These are phyloP conservation scores for Globisporangium nagaii DNA, from an alignment of 352 stramenopile genomes.

Conservation along the genomic window DNA sequence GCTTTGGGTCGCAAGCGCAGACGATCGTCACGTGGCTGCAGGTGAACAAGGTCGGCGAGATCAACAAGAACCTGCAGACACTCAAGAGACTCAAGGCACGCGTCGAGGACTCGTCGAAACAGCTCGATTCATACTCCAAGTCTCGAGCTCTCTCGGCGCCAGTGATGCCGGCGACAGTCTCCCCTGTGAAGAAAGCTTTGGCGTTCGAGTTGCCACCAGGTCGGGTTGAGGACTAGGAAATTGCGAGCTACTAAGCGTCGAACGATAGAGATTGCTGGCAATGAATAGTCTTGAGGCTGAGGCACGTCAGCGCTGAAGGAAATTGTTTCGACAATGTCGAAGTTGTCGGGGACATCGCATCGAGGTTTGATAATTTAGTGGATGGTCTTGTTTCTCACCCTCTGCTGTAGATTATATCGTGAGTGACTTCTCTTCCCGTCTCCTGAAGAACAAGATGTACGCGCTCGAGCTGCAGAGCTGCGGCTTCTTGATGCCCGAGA, in stretches of 20 bases:
- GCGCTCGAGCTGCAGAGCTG: slow-evolving; percentile 54
- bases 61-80: slow-evolving; percentile 1
- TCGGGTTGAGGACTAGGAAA: background rate
- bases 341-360: too few species aligned
- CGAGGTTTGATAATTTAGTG: background rate
- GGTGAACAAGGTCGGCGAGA: slow-evolving; percentile 13
- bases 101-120: background rate
- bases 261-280: too few species aligned
- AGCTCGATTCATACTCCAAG: background rate
- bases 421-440: slow-evolving; percentile 49
- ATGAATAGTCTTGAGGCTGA: too few species aligned
- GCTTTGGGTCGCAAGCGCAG: slow-evolving; percentile 16
- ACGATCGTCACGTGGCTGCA: slow-evolving; percentile 14
- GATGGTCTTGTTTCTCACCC: background rate
- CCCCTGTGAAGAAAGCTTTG: background rate
- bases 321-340: too few species aligned
- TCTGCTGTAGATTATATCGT: slow-evolving; percentile 52
- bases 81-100: background rate
- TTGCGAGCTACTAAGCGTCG: too few species aligned
- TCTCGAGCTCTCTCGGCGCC: too few species aligned
- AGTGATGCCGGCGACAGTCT: background rate
- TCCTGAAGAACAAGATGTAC: slow-evolving; percentile 80
- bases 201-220: background rate
- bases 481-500: slow-evolving; percentile 63
- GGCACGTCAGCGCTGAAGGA: too few species aligned